phyloP scores from a whole-genome alignment of 352 stramenopile species.

The Globisporangium recalcitrans region DNA sequence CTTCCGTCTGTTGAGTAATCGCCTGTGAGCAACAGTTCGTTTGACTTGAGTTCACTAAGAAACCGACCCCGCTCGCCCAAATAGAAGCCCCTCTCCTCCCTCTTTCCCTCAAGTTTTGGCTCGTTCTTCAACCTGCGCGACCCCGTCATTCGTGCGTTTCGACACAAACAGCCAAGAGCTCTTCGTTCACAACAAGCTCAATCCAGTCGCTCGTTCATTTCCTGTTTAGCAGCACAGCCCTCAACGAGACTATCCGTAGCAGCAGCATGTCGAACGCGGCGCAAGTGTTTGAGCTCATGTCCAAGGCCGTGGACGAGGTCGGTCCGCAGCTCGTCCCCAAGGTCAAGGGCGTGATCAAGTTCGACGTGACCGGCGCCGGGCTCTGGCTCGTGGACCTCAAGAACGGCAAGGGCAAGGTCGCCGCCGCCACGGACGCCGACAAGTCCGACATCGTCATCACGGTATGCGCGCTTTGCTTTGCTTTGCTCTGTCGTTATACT shows the following conservation, averaged over 20 bases:
- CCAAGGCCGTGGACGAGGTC: conserved; percentile 55
- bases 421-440: conserved; percentile 32
- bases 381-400: conserved; percentile 78
- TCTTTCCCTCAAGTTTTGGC: neutral
- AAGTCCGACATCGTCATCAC: conserved; percentile 78
- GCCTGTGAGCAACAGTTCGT: neutral
- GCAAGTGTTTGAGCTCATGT: conserved; percentile 73
- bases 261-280: conserved; percentile 35
- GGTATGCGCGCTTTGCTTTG: conserved; percentile 15
- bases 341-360: conserved; percentile 79
- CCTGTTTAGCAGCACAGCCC: neutral
- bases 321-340: conserved; percentile 66
- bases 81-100: conserved; percentile 2
- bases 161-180: neutral
- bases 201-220: conserved; percentile 2
- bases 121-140: conserved; percentile 4
- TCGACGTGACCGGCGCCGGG: conserved; percentile 62
- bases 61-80: neutral
- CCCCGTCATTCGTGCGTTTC: conserved; percentile 1
- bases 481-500: neutral
- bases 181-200: neutral
- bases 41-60: neutral
- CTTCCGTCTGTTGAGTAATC: conserved; percentile 6
- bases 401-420: conserved; percentile 65
- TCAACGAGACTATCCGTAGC: too few species aligned